These are phyloP conservation scores for Smallanthus sonchifolius DNA, from an alignment of 129 eudicot species.

Conservation along the genomic window DNA sequence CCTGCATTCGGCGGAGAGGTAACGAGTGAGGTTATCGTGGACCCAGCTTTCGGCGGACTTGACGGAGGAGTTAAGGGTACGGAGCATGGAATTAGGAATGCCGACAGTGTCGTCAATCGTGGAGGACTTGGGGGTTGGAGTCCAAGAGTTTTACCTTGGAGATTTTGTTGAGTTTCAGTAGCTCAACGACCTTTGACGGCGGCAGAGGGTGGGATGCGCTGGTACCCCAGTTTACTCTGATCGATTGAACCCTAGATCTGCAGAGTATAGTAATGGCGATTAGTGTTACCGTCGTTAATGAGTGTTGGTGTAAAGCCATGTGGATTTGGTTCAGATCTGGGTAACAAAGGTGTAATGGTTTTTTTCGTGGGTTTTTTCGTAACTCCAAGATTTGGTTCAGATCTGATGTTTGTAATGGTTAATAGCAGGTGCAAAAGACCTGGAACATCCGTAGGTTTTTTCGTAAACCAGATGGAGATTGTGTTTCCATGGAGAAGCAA, in stretches of 20 bases:
- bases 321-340: no score
- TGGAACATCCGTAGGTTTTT: no score
- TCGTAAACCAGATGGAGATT: no score
- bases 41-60: conserved; percentile 86
- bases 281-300: conserved; percentile 15
- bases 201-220: conserved; percentile 87
- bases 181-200: conserved; percentile 69
- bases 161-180: conserved; percentile 67
- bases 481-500: no score
- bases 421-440: no score
- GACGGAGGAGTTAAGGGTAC: conserved; percentile 51
- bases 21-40: conserved; percentile 87
- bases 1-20: not conserved
- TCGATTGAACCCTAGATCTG: conserved; percentile 26
- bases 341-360: no score
- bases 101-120: conserved; percentile 62
- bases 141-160: conserved; percentile 73
- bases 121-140: conserved; percentile 64
- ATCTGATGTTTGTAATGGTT: no score
- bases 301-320: no score
- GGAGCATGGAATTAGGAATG: conserved; percentile 78
- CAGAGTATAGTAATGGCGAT: conserved; percentile 12
- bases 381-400: no score
- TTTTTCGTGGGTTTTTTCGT: no score
- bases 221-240: conserved; percentile 95